phyloP scores from a whole-genome alignment of 352 stramenopile species.

The Pythium brachiatum region DNA sequence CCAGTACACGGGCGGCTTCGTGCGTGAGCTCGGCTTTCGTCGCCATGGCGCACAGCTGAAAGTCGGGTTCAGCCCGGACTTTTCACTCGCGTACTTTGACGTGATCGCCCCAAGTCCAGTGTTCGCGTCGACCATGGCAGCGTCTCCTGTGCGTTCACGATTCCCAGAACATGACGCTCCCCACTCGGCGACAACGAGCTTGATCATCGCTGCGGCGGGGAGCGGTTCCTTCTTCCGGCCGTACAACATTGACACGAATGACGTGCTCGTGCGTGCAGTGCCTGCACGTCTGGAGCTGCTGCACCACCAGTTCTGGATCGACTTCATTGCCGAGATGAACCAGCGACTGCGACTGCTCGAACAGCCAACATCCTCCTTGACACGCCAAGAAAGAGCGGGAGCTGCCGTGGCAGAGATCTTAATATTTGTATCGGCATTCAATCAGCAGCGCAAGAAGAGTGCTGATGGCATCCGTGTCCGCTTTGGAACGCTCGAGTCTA shows the following conservation, averaged over 20 bases:
- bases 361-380: constrained; percentile 40
- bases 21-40: constrained; percentile 79
- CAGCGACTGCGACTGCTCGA: constrained; percentile 60
- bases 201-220: constrained; percentile 63
- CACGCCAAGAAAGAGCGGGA: constrained; percentile 33
- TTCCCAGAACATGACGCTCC: constrained; percentile 7
- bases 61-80: constrained; percentile 76
- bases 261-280: constrained; percentile 73
- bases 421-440: constrained; percentile 53
- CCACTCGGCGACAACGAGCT: not conserved
- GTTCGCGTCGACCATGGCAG: not conserved
- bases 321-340: constrained; percentile 77
- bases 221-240: constrained; percentile 80
- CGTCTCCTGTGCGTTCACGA: constrained; percentile 14
- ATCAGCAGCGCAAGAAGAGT: constrained; percentile 43
- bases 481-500: constrained; percentile 54
- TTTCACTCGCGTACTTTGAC: constrained; percentile 81
- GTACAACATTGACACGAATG: constrained; percentile 82
- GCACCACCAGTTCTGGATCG: constrained; percentile 82
- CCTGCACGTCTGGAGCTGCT: constrained; percentile 63
- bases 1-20: constrained; percentile 70
- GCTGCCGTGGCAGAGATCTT: constrained; percentile 40
- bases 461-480: constrained; percentile 45
- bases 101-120: constrained; percentile 50
- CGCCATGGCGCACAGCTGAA: constrained; percentile 75